Percentiles rank a stretch among this genome's conserved stretches.
Conservation (phyloP, 2,329 filamentous ascomycete species). For the Septoria petroselini region DNA sequence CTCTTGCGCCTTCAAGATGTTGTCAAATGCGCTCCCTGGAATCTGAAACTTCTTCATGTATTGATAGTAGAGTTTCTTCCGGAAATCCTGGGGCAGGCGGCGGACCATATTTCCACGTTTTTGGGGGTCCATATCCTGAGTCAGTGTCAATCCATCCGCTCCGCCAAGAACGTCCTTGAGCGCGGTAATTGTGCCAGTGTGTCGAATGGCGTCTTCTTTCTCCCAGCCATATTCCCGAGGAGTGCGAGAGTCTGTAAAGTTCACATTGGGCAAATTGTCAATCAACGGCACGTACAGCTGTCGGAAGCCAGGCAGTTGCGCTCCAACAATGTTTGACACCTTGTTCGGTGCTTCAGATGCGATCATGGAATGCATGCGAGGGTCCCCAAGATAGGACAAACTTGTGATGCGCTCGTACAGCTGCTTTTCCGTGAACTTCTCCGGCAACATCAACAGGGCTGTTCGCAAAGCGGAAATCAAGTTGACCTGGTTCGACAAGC, state of each 20-base stretch:
- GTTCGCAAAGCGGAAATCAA: constrained; percentile 87
- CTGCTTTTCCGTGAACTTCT: constrained; percentile 78
- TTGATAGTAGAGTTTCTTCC: constrained; percentile 86
- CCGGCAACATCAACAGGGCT: constrained; percentile 79
- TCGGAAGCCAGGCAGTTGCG: constrained; percentile 89
- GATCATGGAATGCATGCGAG: constrained; percentile 79
- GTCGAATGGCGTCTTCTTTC: constrained; percentile 39
- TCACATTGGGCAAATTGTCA: constrained; percentile 82
- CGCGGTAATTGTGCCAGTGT: constrained; percentile 42
- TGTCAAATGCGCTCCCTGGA: constrained; percentile 75
- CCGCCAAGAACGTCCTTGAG: constrained; percentile 55
- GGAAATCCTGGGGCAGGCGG: constrained; percentile 79
- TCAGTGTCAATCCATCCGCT: constrained; percentile 65
- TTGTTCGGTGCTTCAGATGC: constrained; percentile 77
- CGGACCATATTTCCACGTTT: constrained; percentile 96
- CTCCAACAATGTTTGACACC: constrained; percentile 86
- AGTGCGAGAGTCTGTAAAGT: constrained; percentile 65
- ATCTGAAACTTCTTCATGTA: constrained; percentile 91
- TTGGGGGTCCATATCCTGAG: constrained; percentile 88
- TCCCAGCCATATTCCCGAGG: constrained; percentile 43
- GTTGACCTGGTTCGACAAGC: constrained; percentile 93
- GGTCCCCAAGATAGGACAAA: constrained; percentile 91
- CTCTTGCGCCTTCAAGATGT: constrained; percentile 73
- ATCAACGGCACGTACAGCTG: constrained; percentile 87
- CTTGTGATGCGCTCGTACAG: constrained; percentile 89